phyloP scores from a whole-genome alignment of 768 basidiomycete species.

The Mycena galopus region DNA sequence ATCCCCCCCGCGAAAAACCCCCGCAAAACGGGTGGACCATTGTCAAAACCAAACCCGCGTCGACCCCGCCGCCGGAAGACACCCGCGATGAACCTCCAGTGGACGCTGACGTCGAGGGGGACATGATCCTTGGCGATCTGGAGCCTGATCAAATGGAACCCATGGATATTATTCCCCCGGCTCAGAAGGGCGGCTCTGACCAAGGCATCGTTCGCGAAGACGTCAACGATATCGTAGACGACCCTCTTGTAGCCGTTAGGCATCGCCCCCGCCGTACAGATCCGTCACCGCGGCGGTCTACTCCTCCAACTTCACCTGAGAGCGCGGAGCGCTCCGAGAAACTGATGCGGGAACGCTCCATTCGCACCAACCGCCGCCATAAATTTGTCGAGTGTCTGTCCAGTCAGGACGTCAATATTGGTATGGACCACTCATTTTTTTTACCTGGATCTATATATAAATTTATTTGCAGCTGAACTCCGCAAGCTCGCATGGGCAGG shows the following conservation, averaged over 20 bases:
- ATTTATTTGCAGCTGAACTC: slow-evolving; percentile 71
- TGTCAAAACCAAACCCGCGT: slow-evolving; percentile 58
- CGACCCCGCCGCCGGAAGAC: slow-evolving; percentile 37
- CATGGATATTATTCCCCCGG: slow-evolving; percentile 37
- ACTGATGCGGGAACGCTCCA: slow-evolving; percentile 79
- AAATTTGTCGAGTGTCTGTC: slow-evolving; percentile 88
- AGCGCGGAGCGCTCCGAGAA: slow-evolving; percentile 66
- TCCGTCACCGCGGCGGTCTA: slow-evolving; percentile 44
- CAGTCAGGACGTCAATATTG: slow-evolving; percentile 84
- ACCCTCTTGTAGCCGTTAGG: slow-evolving; percentile 70
- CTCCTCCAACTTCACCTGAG: slow-evolving; percentile 43
- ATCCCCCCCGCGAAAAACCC: slow-evolving; percentile 64
- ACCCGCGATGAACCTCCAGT: slow-evolving; percentile 45
- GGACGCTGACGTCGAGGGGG: slow-evolving; percentile 79
- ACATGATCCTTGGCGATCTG: slow-evolving; percentile 83
- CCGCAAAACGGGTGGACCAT: slow-evolving; percentile 84
- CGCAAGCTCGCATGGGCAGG: slow-evolving; percentile 96
- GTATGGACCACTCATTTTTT: slow-evolving; percentile 57
- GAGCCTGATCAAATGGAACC: slow-evolving; percentile 63
- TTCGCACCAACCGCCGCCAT: slow-evolving; percentile 80
- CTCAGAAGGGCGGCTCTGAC: slow-evolving; percentile 57
- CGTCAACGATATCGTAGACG: slow-evolving; percentile 79
- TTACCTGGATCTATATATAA: background rate
- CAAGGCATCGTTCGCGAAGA: slow-evolving; percentile 72
- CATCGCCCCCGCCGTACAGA: slow-evolving; percentile 57